Base-by-base conservation (phyloP, 78 protist genomes). In the Neovahlkampfia damariscottae region DNA sequence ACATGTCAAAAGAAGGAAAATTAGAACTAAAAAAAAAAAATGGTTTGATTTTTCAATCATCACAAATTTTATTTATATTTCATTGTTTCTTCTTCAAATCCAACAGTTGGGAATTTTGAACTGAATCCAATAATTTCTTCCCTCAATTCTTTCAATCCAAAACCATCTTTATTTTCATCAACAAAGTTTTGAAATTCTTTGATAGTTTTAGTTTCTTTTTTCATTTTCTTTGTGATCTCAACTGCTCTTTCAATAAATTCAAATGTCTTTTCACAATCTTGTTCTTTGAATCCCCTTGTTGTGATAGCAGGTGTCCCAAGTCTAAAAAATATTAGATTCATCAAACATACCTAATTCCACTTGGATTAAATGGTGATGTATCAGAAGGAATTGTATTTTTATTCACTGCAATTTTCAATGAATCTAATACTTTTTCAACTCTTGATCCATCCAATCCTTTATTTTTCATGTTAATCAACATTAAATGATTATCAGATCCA, bases 311-410 rank as follows among this genome's bases (percentile, higher is more conserved):
- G 79, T 19, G 80, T 59, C 1, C 80, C 79, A 36, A 94, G 86
- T 10, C 83, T n/a, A n/a, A n/a, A n/a, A n/a, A n/a, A n/a, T n/a
- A n/a, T n/a, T n/a, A n/a, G n/a, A n/a, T n/a, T n/a, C n/a, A n/a
- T n/a, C n/a, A n/a, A n/a, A n/a, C n/a, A n/a, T n/a, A n/a, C n/a
- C n/a, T 76, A 30, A 83, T 4, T 2, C 87, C 87, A 6, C 87
- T 78, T 4, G 91, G 91, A 35, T 38, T 36, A 62, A 87, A 6
- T 35, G 91, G 82, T 2, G 78, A 67, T 38, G 9, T 84, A 83
- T 91, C 95, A 38, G 90, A 90, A 3, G 93, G 88, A 30, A 91
- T 90, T 34, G 88, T 74, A 81, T 91, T 91, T 88, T 91, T 91
- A 84, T 91, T 91, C 72, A 83, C 74, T 19, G 91, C 72, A 50